Evolutionary conservation across 139 green algal species (phyloP).

Genomic region (Micromonas pusilla): DNA sequence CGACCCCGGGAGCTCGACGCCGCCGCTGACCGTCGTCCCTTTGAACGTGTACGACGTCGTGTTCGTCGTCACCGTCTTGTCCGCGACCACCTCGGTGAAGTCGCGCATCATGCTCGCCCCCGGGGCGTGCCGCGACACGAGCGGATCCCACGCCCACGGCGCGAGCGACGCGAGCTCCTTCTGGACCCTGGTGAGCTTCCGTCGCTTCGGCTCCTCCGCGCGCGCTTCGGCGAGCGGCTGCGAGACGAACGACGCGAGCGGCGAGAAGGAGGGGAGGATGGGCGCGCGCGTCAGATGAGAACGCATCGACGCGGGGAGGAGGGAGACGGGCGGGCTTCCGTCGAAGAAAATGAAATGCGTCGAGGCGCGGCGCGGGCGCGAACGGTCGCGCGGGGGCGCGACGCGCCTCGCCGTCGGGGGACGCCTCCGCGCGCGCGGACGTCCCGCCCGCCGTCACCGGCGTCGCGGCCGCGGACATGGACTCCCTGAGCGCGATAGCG

Average conservation of each 20-base stretch:
- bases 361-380: not conserved
- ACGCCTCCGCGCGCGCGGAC: no score
- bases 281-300: not conserved
- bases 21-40: not conserved
- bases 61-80: conserved; percentile 7
- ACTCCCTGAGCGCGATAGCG: not conserved
- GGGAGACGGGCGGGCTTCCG: not conserved
- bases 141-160: conserved; percentile 26
- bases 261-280: not conserved
- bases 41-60: not conserved
- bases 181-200: not conserved
- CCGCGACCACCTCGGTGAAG: conserved; percentile 15
- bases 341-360: not conserved
- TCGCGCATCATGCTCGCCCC: conserved; percentile 8
- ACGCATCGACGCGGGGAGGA: not conserved
- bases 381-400: no score
- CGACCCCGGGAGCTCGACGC: no score
- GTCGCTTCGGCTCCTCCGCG: not conserved
- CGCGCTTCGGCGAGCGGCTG: no score
- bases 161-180: conserved; percentile 28
- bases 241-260: no score
- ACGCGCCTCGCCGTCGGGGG: not conserved
- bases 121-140: conserved; percentile 1
- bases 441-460: no score
- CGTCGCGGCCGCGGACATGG: not conserved